Evolutionary conservation across 1,284 basidiomycete genomes (phyloP).

Genomic region (Paramarasmius palmivorus): DNA sequence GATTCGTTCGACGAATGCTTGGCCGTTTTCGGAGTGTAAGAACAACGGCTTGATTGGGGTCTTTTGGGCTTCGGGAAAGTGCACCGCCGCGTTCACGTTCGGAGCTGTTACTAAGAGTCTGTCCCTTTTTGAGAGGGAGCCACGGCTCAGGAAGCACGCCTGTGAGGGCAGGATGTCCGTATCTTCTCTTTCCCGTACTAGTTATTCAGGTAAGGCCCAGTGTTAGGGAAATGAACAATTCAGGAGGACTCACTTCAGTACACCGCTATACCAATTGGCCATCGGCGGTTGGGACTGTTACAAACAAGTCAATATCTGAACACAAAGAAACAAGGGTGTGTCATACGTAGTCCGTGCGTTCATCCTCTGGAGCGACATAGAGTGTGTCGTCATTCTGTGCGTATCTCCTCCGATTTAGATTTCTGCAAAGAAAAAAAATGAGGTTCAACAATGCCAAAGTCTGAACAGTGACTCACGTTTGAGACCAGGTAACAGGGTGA

Average conservation of each 20-base stretch:
- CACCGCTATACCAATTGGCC: slow-evolving; percentile 89
- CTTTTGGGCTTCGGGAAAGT: slow-evolving; percentile 33
- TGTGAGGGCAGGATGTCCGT: slow-evolving; percentile 89
- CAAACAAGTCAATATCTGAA: background rate
- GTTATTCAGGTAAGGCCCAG: background rate
- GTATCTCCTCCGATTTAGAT: slow-evolving; percentile 82
- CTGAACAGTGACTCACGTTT: slow-evolving; percentile 57
- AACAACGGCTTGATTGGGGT: slow-evolving; percentile 65
- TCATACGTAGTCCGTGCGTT: slow-evolving; percentile 85
- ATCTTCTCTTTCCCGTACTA: slow-evolving; percentile 83
- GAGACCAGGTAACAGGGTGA: slow-evolving; percentile 82
- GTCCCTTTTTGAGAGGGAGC: slow-evolving; percentile 83
- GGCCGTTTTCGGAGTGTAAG: slow-evolving; percentile 72
- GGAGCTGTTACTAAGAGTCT: slow-evolving; percentile 62
- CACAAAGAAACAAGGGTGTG: background rate
- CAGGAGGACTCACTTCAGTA: slow-evolving; percentile 82
- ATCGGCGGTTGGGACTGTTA: slow-evolving; percentile 88
- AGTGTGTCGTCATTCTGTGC: slow-evolving; percentile 92
- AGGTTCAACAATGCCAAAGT: slow-evolving; percentile 2
- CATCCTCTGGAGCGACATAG: slow-evolving; percentile 91
- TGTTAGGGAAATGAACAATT: no score
- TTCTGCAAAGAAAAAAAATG: slow-evolving; percentile 41
- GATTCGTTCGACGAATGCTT: slow-evolving; percentile 45
- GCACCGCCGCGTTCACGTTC: slow-evolving; percentile 33
- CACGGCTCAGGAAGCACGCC: slow-evolving; percentile 89